Percentiles rank a stretch among this genome's conserved stretches.
Evolutionary conservation across 306 rosid genomes (phyloP).

Genomic region (Gillenia trifoliata): DNA sequence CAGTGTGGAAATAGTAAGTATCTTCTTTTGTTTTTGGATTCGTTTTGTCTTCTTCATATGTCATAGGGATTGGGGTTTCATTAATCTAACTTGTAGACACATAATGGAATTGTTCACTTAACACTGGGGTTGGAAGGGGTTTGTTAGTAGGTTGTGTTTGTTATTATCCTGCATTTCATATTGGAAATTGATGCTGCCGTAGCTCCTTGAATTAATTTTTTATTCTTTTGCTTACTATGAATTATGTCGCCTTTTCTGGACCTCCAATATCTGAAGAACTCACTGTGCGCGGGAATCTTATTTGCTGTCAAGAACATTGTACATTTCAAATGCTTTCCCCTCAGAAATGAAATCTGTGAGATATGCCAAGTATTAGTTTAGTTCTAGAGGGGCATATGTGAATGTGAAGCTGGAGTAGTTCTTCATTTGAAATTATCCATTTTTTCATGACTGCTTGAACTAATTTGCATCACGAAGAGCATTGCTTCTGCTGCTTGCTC

Average conservation of each 20-base stretch:
- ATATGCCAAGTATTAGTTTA: not conserved
- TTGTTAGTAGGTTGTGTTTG: not conserved
- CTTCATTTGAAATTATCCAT: not conserved
- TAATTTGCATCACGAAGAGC: not conserved
- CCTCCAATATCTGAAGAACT: not conserved
- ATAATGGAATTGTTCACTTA: not conserved
- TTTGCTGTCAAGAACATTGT: not conserved
- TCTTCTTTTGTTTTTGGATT: not conserved
- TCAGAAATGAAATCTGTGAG: not conserved
- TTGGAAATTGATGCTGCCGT: not conserved
- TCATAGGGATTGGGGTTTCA: not conserved
- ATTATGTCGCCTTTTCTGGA: not conserved
- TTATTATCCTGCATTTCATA: not conserved
- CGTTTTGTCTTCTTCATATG: not conserved
- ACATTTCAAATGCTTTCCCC: not conserved
- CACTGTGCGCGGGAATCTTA: not conserved
- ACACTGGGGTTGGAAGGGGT: not conserved
- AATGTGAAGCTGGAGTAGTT: not conserved
- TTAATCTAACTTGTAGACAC: not conserved
- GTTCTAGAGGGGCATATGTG: not conserved
- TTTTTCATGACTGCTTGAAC: not conserved
- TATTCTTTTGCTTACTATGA: not conserved
- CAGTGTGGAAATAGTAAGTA: constrained; percentile 76
- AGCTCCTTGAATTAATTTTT: not conserved
- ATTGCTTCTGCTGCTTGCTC: not conserved